Evolutionary conservation across 139 green algal species (phyloP).

Genomic region (Coccomyxa sp.): DNA sequence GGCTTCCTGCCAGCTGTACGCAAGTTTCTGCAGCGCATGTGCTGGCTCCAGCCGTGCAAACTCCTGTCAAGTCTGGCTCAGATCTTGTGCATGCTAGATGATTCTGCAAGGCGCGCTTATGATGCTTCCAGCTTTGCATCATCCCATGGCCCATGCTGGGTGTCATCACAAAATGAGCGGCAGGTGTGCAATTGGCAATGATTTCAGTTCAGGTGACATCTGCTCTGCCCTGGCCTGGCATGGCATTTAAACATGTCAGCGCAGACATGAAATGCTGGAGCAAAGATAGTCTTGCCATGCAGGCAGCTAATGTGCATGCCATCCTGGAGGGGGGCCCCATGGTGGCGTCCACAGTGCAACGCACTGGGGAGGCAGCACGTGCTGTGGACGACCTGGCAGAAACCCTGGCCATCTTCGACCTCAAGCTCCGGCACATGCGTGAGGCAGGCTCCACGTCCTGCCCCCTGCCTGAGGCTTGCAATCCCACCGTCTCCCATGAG

Average conservation of each 20-base stretch:
- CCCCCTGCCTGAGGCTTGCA: too few relatives aligned
- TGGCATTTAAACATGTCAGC: not conserved
- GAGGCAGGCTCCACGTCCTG: too few relatives aligned
- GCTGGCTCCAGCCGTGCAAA: too few relatives aligned
- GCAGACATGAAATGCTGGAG: not conserved
- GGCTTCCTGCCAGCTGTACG: too few relatives aligned
- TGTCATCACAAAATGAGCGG: not conserved
- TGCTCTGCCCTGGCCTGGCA: not conserved
- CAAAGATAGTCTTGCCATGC: not conserved
- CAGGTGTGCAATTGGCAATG: not conserved
- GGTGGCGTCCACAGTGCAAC: constrained; percentile 24
- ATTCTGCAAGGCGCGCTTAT: too few relatives aligned
- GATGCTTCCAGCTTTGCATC: too few relatives aligned
- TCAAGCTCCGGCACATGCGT: constrained; percentile 45
- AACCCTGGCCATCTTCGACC: constrained; percentile 40
- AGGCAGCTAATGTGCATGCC: constrained; percentile 46
- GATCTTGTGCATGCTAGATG: too few relatives aligned
- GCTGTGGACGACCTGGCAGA: constrained; percentile 53
- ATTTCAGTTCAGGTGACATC: not conserved
- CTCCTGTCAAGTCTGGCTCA: too few relatives aligned
- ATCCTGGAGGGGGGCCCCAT: constrained; percentile 33
- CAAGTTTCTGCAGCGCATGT: too few relatives aligned
- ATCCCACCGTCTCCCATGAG: too few relatives aligned
- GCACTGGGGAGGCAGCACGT: constrained; percentile 18
- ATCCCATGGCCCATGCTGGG: too few relatives aligned